A percentile compares a stretch with the other conserved stretches of the same genome.
These are phyloP conservation scores for Diddensiella caesifluorescens DNA, from an alignment of 805 yeast species.

Conservation along the genomic window DNA sequence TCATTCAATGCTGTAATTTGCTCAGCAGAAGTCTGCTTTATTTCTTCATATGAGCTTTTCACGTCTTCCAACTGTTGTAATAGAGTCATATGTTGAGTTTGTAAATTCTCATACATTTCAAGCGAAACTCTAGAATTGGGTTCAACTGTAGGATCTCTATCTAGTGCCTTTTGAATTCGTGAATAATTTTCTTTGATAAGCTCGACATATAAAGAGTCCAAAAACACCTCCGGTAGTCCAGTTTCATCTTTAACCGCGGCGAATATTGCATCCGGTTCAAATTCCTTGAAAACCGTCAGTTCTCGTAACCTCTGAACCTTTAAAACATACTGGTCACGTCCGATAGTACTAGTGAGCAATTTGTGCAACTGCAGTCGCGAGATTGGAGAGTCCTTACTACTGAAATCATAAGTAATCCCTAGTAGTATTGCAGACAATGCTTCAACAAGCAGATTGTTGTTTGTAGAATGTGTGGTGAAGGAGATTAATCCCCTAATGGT, in stretches of 20 bases:
- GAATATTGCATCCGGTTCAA: constrained; percentile 43
- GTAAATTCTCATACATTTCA: constrained; percentile 44
- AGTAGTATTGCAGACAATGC: constrained; percentile 67
- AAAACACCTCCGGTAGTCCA: constrained; percentile 81
- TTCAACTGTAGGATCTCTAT: constrained; percentile 67
- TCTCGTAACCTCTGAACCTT: constrained; percentile 71
- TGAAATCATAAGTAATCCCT: constrained; percentile 78
- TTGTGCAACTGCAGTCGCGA: constrained; percentile 53
- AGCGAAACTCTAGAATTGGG: constrained; percentile 63
- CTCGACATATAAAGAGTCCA: constrained; percentile 57
- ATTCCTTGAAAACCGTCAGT: constrained; percentile 48
- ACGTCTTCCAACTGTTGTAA: constrained; percentile 19
- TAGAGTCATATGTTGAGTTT: constrained; percentile 24
- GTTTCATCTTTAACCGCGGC: constrained; percentile 62
- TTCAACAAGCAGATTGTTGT: constrained; percentile 56
- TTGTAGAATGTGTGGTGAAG: constrained; percentile 47
- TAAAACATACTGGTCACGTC: constrained; percentile 71
- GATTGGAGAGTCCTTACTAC: constrained; percentile 50
- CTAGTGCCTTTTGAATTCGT: constrained; percentile 64
- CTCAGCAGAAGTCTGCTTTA: constrained; percentile 23
- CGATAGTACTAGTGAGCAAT: constrained; percentile 64
- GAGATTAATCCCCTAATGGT: constrained; percentile 64
- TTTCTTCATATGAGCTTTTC: constrained; percentile 25
- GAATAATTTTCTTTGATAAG: constrained; percentile 64
- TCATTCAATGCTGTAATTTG: constrained; percentile 33